Percentiles rank a stretch among this genome's conserved stretches.
Evolutionary conservation across 2,329 filamentous ascomycete genomes (phyloP).

Genomic region (Didymella pinodella): DNA sequence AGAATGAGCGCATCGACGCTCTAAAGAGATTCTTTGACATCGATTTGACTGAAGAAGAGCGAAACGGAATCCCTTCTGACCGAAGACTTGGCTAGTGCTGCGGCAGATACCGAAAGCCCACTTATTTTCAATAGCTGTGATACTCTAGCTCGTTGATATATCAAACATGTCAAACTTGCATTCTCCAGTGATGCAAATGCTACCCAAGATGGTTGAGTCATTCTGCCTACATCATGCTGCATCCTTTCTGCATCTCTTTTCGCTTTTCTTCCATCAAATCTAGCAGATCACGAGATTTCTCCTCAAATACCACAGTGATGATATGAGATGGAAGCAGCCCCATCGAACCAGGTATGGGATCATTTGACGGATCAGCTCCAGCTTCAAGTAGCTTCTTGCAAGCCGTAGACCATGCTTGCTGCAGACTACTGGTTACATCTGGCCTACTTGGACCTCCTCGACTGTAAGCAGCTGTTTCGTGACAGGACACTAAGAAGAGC

Average conservation of each 20-base stretch:
- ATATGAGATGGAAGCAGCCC: not conserved
- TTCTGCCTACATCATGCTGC: not conserved
- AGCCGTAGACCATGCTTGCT: not conserved
- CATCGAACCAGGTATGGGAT: not conserved
- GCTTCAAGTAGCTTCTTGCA: not conserved
- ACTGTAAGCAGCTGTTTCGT: not conserved
- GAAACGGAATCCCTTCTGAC: not conserved
- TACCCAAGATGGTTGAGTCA: not conserved
- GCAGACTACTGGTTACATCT: not conserved
- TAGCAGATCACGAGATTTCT: not conserved
- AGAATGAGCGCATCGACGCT: slow-evolving; percentile 16
- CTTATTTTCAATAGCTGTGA: not conserved
- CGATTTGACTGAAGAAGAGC: slow-evolving; percentile 15
- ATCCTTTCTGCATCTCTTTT: not conserved
- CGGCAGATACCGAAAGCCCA: not conserved
- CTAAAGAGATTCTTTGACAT: slow-evolving; percentile 15
- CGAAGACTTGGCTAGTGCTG: not conserved
- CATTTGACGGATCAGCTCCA: not conserved
- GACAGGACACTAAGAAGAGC: not conserved
- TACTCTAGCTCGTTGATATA: not conserved
- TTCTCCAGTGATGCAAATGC: not conserved
- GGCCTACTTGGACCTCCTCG: not conserved
- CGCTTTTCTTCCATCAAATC: not conserved
- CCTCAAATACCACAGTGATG: not conserved
- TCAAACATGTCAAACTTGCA: not conserved